Base-by-base conservation (phyloP, 495 filamentous ascomycete species). In the Penicillium coprophilum region DNA sequence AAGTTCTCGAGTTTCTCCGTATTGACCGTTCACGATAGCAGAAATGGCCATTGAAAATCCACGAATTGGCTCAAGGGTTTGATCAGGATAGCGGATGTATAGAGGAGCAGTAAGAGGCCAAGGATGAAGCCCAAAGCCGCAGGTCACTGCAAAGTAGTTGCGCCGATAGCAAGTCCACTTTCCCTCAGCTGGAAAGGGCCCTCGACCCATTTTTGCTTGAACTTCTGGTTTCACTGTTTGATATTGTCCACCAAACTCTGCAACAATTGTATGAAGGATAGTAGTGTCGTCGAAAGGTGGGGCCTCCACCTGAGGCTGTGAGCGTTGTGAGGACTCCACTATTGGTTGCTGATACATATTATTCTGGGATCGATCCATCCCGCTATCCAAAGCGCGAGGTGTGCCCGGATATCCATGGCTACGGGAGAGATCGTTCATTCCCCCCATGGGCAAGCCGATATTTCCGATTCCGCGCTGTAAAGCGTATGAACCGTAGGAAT, bases 91-190 rank as follows among this genome's bases (percentile, higher is more conserved):
- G 43, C 58, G 43, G 65, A 74, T 57, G 67, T 76, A 69, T 13
- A 87, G 66, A 59, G 71, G 82, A 10, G 84, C 65, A 1, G 70
- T 75, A 1, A 70, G 70, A 59, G 57, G 85, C 63, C 59, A 73
- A 6, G 75, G 77, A 23, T 81, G 71, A 4, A 97, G 74, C 6
- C 82, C 82, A 71, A 88, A 96, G 1, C 85, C 89, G 71, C 92
- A 96, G 27, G 86, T 82, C 46, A 96, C 88, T 1, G 90, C 87
- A 68, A 97, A 96, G 71, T 97, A 97, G 71, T 97, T 97, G 38
- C 93, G 81, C 47, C 93, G 80, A 66, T 97, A 97, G 72, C 93
- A 97, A 0, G 93, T 97, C 93, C 93, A 97, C 56, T 94, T 90
- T 13, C 83, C 79, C 53, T 96, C 93, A 3, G 82, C 82, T 39